Evolutionary conservation across 2,329 filamentous ascomycete species (phyloP), one percentile per base, ranked within the genome.

Genomic region (Alternaria alternata): DNA sequence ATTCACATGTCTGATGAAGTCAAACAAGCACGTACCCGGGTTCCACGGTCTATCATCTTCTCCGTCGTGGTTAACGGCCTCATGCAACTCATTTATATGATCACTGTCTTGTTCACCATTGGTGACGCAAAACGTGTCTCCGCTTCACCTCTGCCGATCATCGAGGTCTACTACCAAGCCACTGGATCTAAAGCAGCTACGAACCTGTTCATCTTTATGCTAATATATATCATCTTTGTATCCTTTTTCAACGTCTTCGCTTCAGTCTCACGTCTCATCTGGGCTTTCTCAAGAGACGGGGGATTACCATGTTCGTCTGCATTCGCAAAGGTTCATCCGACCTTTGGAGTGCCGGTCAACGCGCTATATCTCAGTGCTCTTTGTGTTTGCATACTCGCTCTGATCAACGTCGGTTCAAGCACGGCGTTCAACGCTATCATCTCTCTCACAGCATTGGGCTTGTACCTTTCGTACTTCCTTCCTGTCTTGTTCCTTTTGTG

Each of bases 131-230:
- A 84, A 43, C 75, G 75, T 1, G 82, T 72, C 0, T 48, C 70
- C 7, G 30, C 64, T 18, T 46, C 67, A 54, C 20, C 65, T 52
- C 44, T 74, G 22, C 62, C 83, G 81, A 2, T 86, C 61, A 83
- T 87, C 57, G 78, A 85, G 54, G 80, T 84, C 46, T 84, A 86
- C 63, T 68, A 66, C 41, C 61, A 68, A 47, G 73, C 73, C 16
- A 73, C 71, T 3, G 57, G 59, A 20, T 74, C 71, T 12, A 59
- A 58, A 39, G 30, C 54, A 8, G 81, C 83, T 3, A 82, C 80
- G 16, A 79, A 80, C 18, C 80, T 86, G 68, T 77, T 70, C 48
- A 54, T 69, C 20, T 34, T 63, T 48, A 63, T 72, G 59, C 32
- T 71, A 72, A 59, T 70, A 30, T 74, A 77, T 60, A 69, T 74